Percentiles rank a stretch among this genome's conserved stretches.
Conservation (phyloP, 179 eudicot genomes). For the Nepenthes alata region DNA sequence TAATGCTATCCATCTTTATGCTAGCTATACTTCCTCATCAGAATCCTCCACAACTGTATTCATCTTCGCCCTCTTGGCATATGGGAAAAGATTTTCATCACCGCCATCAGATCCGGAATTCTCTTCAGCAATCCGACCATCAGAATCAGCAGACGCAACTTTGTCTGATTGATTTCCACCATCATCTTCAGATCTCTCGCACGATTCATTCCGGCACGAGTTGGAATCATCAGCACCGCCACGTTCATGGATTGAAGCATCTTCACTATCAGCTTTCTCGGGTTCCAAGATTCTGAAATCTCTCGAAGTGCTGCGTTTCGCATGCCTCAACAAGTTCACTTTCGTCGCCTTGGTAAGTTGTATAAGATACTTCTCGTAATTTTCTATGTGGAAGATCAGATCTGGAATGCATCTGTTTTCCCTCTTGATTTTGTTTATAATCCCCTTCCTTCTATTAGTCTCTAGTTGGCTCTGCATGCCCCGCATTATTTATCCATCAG, state of each 20-base stretch:
- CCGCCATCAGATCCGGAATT: constrained; percentile 21
- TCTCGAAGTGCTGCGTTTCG: constrained; percentile 50
- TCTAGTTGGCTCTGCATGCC: constrained; percentile 31
- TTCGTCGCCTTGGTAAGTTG: constrained; percentile 41
- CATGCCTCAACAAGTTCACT: constrained; percentile 43
- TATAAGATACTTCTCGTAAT: constrained; percentile 46
- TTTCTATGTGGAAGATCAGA: constrained; percentile 49
- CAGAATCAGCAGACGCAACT: constrained; percentile 7
- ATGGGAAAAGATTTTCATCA: constrained; percentile 17
- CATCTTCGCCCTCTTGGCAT: constrained; percentile 27
- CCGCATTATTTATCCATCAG: neutral
- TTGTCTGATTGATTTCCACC: constrained; percentile 15
- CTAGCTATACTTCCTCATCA: constrained; percentile 26
- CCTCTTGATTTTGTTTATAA: constrained; percentile 42
- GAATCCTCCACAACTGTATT: constrained; percentile 25
- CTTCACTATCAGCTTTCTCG: constrained; percentile 11
- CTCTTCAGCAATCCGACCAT: constrained; percentile 14
- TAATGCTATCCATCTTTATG: too few relatives aligned
- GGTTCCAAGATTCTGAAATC: constrained; percentile 30
- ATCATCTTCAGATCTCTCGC: constrained; percentile 8
- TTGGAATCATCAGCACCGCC: constrained; percentile 4
- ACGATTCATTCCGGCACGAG: constrained; percentile 12
- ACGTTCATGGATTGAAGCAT: constrained; percentile 10
- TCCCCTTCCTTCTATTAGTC: constrained; percentile 24
- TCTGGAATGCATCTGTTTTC: constrained; percentile 57